These are phyloP conservation scores for Coniochaeta sp. DNA, from an alignment of 2,329 filamentous ascomycete genomes.

Conservation along the genomic window DNA sequence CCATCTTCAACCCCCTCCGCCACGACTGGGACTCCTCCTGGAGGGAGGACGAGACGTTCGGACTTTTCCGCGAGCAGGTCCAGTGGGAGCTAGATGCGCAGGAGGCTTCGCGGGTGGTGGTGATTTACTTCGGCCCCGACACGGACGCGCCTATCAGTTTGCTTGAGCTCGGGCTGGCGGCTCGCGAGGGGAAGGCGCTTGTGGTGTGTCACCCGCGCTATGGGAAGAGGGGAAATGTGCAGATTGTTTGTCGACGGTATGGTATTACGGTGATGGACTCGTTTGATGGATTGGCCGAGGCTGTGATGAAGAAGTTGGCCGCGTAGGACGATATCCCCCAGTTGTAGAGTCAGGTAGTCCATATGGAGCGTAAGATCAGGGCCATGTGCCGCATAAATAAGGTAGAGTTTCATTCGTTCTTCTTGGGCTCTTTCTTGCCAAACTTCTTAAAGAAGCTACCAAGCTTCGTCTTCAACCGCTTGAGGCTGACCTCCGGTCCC, in stretches of 20 bases:
- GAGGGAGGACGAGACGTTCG: slow-evolving; percentile 39
- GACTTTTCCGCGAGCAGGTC: slow-evolving; percentile 45
- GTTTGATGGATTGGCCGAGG: slow-evolving; percentile 17
- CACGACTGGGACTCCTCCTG: slow-evolving; percentile 48
- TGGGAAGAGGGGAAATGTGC: slow-evolving; percentile 54
- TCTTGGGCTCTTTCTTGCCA: slow-evolving; percentile 4
- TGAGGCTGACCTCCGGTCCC: slow-evolving; percentile 33
- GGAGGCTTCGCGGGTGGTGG: slow-evolving; percentile 43
- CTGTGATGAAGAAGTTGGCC: not conserved
- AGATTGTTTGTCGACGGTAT: slow-evolving; percentile 45
- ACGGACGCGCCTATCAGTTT: slow-evolving; percentile 51
- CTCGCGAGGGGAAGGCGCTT: slow-evolving; percentile 34
- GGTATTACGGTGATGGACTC: slow-evolving; percentile 35
- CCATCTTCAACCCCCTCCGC: slow-evolving; percentile 50
- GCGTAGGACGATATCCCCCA: not conserved
- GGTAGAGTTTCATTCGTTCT: too few species aligned
- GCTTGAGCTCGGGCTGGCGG: slow-evolving; percentile 52
- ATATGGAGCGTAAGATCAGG: too few species aligned
- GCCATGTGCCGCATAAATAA: too few species aligned
- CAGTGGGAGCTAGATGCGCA: slow-evolving; percentile 56
- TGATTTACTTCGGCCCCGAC: slow-evolving; percentile 46
- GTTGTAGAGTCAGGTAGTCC: not conserved
- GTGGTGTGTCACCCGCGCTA: slow-evolving; percentile 47
- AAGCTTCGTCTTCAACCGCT: slow-evolving; percentile 22
- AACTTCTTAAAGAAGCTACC: slow-evolving; percentile 10